Evolutionary conservation across 441 rosid genomes (phyloP).

Genomic region (Adansonia grandidieri): DNA sequence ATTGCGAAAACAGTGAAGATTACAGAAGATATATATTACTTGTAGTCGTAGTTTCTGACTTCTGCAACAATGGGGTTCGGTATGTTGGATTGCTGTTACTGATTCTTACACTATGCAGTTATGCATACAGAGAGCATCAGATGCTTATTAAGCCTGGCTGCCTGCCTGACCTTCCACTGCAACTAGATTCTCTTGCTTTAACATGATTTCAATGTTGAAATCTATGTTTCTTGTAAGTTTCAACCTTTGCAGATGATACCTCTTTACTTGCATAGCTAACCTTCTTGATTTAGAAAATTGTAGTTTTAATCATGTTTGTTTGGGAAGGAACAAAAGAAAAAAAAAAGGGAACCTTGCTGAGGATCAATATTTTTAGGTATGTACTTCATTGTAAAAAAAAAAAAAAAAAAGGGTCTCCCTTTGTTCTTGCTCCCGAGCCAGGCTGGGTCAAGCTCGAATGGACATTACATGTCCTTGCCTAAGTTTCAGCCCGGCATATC

Average conservation of each 20-base stretch:
- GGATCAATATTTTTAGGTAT: not conserved
- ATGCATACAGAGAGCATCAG: not conserved
- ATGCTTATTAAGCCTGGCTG: not conserved
- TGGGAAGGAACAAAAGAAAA: not conserved
- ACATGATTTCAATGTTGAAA: constrained; percentile 9
- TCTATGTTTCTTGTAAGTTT: not conserved
- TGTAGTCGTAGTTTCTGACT: not conserved
- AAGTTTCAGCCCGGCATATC: no score
- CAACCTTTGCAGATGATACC: not conserved
- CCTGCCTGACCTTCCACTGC: not conserved
- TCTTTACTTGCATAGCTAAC: not conserved
- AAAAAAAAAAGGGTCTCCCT: not conserved
- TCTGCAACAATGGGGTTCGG: not conserved
- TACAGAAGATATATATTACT: not conserved
- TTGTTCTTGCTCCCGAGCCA: not conserved
- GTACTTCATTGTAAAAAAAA: not conserved
- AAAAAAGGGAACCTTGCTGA: not conserved
- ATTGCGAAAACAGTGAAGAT: not conserved
- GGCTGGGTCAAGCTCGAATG: not conserved
- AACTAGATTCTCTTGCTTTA: constrained; percentile 14
- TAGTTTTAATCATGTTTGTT: not conserved
- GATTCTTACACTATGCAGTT: not conserved
- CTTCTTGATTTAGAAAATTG: not conserved
- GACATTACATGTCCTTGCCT: no score
- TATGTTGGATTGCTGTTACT: not conserved